Percentiles rank a stretch among this genome's conserved stretches.
These are phyloP conservation scores for Paraphoma chrysanthemicola DNA, from an alignment of 2,329 filamentous ascomycete species.

Conservation along the genomic window DNA sequence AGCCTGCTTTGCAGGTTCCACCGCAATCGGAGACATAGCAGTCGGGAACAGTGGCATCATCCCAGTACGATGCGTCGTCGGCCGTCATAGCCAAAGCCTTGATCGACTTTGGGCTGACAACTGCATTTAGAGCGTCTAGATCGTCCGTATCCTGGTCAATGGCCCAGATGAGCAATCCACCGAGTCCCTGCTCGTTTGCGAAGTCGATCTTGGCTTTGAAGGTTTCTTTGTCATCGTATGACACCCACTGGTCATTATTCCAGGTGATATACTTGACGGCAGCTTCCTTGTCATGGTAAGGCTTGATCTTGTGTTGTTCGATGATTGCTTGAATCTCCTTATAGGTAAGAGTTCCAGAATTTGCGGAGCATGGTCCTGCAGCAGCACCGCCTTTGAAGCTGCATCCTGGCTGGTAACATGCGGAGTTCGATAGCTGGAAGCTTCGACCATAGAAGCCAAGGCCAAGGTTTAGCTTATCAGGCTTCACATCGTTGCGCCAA, in stretches of 20 bases:
- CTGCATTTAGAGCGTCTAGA: too few relatives aligned
- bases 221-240: neutral
- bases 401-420: constrained; percentile 11
- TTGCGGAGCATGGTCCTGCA: neutral
- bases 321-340: neutral
- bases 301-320: neutral
- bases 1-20: too few relatives aligned
- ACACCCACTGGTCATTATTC: neutral
- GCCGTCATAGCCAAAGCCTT: too few relatives aligned
- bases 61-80: too few relatives aligned
- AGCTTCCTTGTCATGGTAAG: neutral
- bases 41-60: too few relatives aligned
- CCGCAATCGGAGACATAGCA: too few relatives aligned
- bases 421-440: constrained; percentile 29
- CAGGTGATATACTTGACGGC: neutral
- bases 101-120: too few relatives aligned
- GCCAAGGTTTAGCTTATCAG: constrained; percentile 52
- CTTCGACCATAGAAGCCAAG: constrained; percentile 53
- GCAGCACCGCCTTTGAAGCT: constrained; percentile 7
- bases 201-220: neutral
- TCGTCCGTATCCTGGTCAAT: neutral
- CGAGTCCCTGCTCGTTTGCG: neutral
- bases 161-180: neutral
- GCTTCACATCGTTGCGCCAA: constrained; percentile 53
- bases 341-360: neutral